A percentile compares a stretch with the other conserved stretches of the same genome.
Conservation (phyloP, 140 eudicot genomes). For the Cichorium intybus region DNA sequence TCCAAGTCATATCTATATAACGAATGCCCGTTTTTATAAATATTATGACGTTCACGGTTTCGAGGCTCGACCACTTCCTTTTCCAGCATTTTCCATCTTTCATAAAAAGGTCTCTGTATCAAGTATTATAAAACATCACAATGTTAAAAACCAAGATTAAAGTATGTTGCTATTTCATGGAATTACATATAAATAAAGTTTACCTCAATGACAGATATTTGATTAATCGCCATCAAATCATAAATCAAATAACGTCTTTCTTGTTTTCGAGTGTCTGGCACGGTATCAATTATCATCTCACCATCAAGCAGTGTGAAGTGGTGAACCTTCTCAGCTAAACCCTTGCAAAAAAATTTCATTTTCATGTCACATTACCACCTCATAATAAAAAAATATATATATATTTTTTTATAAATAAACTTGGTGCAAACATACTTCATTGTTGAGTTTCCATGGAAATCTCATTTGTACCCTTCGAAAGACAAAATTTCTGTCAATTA, state of each 20-base stretch:
- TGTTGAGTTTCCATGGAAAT: constrained; percentile 81
- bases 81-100: constrained; percentile 98
- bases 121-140: not conserved
- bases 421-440: constrained; percentile 58
- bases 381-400: not conserved
- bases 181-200: not conserved
- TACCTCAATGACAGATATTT: constrained; percentile 73
- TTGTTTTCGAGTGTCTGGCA: constrained; percentile 82
- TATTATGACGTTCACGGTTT: constrained; percentile 66
- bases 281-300: constrained; percentile 94
- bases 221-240: constrained; percentile 94
- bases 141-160: not conserved
- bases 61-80: constrained; percentile 94
- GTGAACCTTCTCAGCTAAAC: constrained; percentile 71
- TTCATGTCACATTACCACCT: constrained; percentile 15
- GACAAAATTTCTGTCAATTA: constrained; percentile 79
- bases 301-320: constrained; percentile 98
- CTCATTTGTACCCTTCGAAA: constrained; percentile 99
- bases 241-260: constrained; percentile 96
- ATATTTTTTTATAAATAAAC: not conserved
- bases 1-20: constrained; percentile 89
- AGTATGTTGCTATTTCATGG: too few species aligned
- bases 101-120: constrained; percentile 85
- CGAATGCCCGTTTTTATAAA: constrained; percentile 49
- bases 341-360: constrained; percentile 35